Evolutionary conservation across 257 asterid genomes (phyloP).

Genomic region (Rehmannia glutinosa): DNA sequence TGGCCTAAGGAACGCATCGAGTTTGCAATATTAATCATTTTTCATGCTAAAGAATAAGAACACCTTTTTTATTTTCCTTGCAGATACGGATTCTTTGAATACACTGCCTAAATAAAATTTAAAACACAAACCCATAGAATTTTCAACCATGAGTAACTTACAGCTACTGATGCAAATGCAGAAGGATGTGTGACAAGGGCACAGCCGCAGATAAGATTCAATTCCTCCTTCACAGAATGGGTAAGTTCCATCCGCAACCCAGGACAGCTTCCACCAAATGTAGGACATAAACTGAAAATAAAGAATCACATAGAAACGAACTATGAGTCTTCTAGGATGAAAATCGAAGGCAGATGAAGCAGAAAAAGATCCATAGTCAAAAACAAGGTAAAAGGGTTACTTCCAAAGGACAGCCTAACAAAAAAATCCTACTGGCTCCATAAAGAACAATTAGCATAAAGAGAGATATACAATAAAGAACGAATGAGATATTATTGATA

Average conservation of each 20-base stretch:
- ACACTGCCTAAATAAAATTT: not conserved
- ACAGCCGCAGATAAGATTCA: conserved; percentile 81
- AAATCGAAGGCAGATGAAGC: not conserved
- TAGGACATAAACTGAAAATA: conserved; percentile 65
- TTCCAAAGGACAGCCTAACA: not conserved
- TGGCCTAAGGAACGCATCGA: too few relatives aligned
- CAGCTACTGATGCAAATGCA: conserved; percentile 86
- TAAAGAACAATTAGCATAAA: not conserved
- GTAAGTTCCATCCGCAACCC: conserved; percentile 79
- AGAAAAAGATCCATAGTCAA: not conserved
- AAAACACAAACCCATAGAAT: not conserved
- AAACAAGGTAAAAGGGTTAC: not conserved
- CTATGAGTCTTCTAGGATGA: not conserved
- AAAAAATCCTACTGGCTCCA: not conserved
- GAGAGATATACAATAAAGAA: not conserved
- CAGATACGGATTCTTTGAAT: too few relatives aligned
- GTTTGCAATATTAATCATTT: not conserved
- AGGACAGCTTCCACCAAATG: conserved; percentile 87
- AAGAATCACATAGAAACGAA: not conserved
- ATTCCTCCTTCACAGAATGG: conserved; percentile 75
- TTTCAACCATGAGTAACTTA: conserved; percentile 29
- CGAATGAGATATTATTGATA: not conserved
- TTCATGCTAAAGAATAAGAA: not conserved
- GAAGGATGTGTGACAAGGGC: conserved; percentile 60
- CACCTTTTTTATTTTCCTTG: not conserved